These are phyloP conservation scores for Corylus avellana DNA, from an alignment of 306 rosid species.

Conservation along the genomic window DNA sequence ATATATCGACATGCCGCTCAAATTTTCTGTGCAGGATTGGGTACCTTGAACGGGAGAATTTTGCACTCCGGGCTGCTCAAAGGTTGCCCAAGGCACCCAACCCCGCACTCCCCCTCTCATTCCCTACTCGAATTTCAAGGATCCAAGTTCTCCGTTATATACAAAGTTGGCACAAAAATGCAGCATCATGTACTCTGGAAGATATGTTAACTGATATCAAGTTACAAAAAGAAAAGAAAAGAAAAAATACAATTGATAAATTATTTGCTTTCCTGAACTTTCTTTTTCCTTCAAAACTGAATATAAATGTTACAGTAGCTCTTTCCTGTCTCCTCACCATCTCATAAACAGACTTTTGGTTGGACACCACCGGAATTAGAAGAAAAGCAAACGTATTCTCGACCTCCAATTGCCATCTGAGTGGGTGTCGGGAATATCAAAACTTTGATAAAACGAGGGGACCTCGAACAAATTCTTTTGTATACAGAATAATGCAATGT, in stretches of 20 bases:
- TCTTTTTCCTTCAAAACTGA: neutral
- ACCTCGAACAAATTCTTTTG: constrained; percentile 1
- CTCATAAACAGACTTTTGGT: neutral
- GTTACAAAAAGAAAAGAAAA: neutral
- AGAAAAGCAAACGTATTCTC: neutral
- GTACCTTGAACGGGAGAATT: too few species aligned
- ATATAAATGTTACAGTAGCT: neutral
- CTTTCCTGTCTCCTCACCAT: neutral
- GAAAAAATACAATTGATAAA: too few species aligned
- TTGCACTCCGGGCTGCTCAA: too few species aligned
- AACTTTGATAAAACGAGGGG: neutral
- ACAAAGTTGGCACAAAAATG: too few species aligned
- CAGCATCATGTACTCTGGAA: too few species aligned
- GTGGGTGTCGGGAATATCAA: neutral
- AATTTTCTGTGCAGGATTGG: too few species aligned
- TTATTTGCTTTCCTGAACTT: neutral
- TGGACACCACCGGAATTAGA: neutral
- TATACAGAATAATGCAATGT: neutral
- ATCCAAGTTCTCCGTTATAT: too few species aligned
- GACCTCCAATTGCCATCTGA: neutral
- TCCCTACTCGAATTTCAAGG: too few species aligned
- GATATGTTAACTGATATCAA: neutral
- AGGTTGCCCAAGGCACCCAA: too few species aligned
- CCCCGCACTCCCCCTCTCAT: too few species aligned
- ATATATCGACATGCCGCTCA: too few species aligned